Evolutionary conservation across 805 yeast species (phyloP).

Genomic region (Metschnikowia aberdeeniae): DNA sequence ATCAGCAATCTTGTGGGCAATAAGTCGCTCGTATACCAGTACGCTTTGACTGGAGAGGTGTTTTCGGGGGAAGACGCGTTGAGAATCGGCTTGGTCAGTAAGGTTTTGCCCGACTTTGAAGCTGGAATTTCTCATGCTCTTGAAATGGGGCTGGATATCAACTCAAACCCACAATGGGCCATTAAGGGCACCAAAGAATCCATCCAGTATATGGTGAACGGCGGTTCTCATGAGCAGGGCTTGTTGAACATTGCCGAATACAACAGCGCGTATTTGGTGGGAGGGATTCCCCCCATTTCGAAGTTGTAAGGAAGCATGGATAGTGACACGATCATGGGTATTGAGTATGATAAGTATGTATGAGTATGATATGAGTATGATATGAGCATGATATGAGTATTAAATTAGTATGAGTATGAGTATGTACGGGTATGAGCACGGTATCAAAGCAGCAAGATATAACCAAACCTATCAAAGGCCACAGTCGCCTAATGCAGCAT

Average conservation of each 20-base stretch:
- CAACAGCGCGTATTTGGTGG: constrained; percentile 39
- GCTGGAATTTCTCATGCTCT: constrained; percentile 49
- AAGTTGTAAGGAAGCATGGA: constrained; percentile 5
- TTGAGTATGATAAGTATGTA: too few species aligned
- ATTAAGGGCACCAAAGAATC: constrained; percentile 59
- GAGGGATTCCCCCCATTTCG: constrained; percentile 11
- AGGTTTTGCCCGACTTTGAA: constrained; percentile 42
- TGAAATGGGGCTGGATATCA: constrained; percentile 46
- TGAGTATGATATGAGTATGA: too few species aligned
- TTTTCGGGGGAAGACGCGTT: constrained; percentile 55
- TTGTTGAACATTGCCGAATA: constrained; percentile 50
- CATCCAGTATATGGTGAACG: constrained; percentile 41
- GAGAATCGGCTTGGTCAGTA: constrained; percentile 51
- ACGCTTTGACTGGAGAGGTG: constrained; percentile 57
- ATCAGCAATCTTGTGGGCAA: constrained; percentile 52
- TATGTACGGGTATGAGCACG: too few species aligned
- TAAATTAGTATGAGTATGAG: too few species aligned
- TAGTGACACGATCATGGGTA: not conserved
- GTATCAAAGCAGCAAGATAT: too few species aligned
- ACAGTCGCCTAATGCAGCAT: too few species aligned
- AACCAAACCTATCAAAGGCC: too few species aligned
- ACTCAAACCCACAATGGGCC: constrained; percentile 51
- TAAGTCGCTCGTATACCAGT: constrained; percentile 53
- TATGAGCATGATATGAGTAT: too few species aligned
- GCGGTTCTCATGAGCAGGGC: constrained; percentile 40